Evolutionary conservation across 495 filamentous ascomycete species (phyloP).

Genomic region (Neurospora tetrasperma): DNA sequence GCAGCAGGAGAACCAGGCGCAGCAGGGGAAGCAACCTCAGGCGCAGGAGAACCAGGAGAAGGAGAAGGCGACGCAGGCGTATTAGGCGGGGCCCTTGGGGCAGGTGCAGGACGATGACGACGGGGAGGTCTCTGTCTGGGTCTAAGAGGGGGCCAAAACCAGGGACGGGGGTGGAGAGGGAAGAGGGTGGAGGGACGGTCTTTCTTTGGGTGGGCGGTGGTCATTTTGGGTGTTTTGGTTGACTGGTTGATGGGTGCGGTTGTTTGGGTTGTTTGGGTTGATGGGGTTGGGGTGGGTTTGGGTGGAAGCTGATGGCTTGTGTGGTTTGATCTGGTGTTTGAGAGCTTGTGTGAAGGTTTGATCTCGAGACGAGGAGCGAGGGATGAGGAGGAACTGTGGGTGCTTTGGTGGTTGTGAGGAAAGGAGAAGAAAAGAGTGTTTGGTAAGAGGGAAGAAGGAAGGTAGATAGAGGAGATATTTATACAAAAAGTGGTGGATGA

Average conservation of each 20-base stretch:
- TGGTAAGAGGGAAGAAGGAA: neutral
- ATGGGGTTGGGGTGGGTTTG: too few relatives aligned
- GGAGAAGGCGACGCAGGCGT: neutral
- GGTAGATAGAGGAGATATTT: neutral
- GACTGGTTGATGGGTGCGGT: neutral
- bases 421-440: neutral
- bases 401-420: neutral
- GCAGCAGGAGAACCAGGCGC: too few relatives aligned
- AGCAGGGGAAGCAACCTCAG: too few relatives aligned
- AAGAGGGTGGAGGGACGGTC: neutral
- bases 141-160: neutral
- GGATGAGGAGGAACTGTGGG: neutral
- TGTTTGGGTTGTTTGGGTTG: too few relatives aligned
- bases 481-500: neutral
- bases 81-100: neutral
- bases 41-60: neutral
- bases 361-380: neutral
- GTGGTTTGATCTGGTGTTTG: too few relatives aligned
- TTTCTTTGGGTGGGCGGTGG: neutral
- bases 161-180: neutral
- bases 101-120: neutral
- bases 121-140: neutral
- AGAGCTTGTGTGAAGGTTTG: neutral
- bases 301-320: neutral
- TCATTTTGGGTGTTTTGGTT: neutral